Evolutionary conservation across 257 asterid species (phyloP).

Genomic region (Scutellaria baicalensis): DNA sequence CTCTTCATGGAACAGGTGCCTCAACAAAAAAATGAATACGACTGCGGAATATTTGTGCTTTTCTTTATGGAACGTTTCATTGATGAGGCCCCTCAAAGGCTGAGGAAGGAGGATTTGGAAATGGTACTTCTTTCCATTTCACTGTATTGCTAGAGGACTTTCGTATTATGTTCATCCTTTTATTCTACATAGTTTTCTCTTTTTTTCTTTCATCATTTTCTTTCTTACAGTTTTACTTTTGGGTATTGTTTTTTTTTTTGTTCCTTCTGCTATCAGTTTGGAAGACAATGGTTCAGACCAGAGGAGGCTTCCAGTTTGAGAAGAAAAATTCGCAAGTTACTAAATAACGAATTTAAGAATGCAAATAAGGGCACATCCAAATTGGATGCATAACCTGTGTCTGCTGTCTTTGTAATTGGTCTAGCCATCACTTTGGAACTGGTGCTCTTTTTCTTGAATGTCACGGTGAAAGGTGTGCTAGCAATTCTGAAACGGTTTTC

Average conservation of each 20-base stretch:
- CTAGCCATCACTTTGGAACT: background rate
- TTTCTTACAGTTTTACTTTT: background rate
- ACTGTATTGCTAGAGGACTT: background rate
- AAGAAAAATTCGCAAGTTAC: slow-evolving; percentile 32
- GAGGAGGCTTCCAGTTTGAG: slow-evolving; percentile 76
- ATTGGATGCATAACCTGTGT: slow-evolving; percentile 15
- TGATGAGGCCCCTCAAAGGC: slow-evolving; percentile 54
- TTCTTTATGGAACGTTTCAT: slow-evolving; percentile 83
- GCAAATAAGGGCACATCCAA: slow-evolving; percentile 18
- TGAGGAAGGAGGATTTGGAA: slow-evolving; percentile 42
- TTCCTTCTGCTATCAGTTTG: slow-evolving; percentile 45
- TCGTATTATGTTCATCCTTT: background rate
- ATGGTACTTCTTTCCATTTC: slow-evolving; percentile 39
- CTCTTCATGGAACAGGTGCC: slow-evolving; percentile 63
- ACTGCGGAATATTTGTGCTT: slow-evolving; percentile 91
- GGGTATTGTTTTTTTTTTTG: background rate
- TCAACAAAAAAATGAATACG: slow-evolving; percentile 72
- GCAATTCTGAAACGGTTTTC: background rate
- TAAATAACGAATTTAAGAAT: slow-evolving; percentile 42
- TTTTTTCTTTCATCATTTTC: background rate
- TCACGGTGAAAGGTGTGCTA: background rate
- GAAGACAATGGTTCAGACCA: slow-evolving; percentile 75
- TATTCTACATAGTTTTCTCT: background rate
- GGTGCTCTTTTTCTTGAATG: background rate
- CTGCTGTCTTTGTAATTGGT: slow-evolving; percentile 18